A percentile compares a stretch with the other conserved stretches of the same genome.
Evolutionary conservation across 371 early-diverging fungal species (phyloP).

Genomic region (Blakeslea trispora): DNA sequence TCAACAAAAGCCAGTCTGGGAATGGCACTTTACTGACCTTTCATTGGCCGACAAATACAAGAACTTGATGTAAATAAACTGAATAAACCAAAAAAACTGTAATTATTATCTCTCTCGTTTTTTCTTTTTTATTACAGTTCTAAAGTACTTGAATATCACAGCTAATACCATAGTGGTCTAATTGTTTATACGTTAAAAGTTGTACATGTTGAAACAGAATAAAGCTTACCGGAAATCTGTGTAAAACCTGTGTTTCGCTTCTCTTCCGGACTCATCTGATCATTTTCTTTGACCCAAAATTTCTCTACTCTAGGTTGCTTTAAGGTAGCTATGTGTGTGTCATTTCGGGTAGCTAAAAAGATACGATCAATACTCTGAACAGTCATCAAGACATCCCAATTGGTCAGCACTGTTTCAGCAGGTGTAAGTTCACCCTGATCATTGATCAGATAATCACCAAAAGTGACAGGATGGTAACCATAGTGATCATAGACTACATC

Average conservation of each 20-base stretch:
- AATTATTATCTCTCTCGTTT: too few relatives aligned
- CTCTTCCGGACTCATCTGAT: slow-evolving; percentile 20
- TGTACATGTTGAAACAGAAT: too few relatives aligned
- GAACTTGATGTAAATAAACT: slow-evolving; percentile 13
- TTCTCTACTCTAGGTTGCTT: slow-evolving; percentile 28
- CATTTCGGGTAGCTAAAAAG: slow-evolving; percentile 37
- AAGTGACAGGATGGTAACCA: slow-evolving; percentile 77
- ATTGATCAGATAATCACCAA: slow-evolving; percentile 60
- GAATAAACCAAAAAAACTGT: too few relatives aligned
- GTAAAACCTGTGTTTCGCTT: slow-evolving; percentile 27
- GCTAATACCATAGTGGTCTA: slow-evolving; percentile 54
- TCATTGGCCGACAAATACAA: slow-evolving; percentile 21
- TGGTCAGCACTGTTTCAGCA: slow-evolving; percentile 65
- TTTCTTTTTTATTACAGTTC: neutral
- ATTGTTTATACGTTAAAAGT: neutral
- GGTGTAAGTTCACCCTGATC: slow-evolving; percentile 43
- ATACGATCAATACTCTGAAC: slow-evolving; percentile 74
- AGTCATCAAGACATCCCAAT: slow-evolving; percentile 48
- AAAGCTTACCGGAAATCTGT: slow-evolving; percentile 46
- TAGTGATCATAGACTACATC: slow-evolving; percentile 59
- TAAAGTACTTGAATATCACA: slow-evolving; percentile 20
- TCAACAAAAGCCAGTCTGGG: slow-evolving; percentile 22
- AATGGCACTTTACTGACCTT: slow-evolving; percentile 28
- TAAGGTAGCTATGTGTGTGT: neutral
- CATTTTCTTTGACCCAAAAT: slow-evolving; percentile 43